Evolutionary conservation across 306 rosid species (phyloP).

Genomic region (Sicyos baderoa): DNA sequence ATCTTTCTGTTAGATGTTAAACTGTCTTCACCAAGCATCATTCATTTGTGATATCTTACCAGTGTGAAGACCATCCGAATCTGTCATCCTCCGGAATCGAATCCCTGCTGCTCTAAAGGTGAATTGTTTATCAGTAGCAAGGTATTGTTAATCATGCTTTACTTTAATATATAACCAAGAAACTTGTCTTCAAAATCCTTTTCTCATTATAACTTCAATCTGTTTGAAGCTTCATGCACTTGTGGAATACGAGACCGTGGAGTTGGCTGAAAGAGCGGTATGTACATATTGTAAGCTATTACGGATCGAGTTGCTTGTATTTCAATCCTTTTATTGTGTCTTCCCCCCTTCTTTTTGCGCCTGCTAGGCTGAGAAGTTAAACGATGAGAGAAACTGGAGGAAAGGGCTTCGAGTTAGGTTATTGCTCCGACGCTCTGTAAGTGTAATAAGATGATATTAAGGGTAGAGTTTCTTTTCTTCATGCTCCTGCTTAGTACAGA

Average conservation of each 20-base stretch:
- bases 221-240: constrained; percentile 76
- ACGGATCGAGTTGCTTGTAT: background rate
- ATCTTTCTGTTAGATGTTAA: background rate
- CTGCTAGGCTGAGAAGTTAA: constrained; percentile 64
- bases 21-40: background rate
- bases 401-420: constrained; percentile 88
- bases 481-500: constrained; percentile 4
- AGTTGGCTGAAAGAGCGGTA: constrained; percentile 83
- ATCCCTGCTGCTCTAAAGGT: constrained; percentile 66
- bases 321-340: background rate
- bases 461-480: background rate
- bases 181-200: background rate
- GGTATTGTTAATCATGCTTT: constrained; percentile 35
- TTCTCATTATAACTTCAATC: constrained; percentile 18
- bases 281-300: constrained; percentile 14
- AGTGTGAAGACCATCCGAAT: constrained; percentile 89
- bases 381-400: constrained; percentile 94
- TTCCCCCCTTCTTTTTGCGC: constrained; percentile 1
- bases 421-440: constrained; percentile 73
- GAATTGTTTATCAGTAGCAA: constrained; percentile 74
- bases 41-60: constrained; percentile 25
- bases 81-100: constrained; percentile 82
- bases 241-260: constrained; percentile 61
- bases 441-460: constrained; percentile 12
- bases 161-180: background rate